These are phyloP conservation scores for Xylaria scruposa DNA, from an alignment of 495 filamentous ascomycete genomes.

Conservation along the genomic window DNA sequence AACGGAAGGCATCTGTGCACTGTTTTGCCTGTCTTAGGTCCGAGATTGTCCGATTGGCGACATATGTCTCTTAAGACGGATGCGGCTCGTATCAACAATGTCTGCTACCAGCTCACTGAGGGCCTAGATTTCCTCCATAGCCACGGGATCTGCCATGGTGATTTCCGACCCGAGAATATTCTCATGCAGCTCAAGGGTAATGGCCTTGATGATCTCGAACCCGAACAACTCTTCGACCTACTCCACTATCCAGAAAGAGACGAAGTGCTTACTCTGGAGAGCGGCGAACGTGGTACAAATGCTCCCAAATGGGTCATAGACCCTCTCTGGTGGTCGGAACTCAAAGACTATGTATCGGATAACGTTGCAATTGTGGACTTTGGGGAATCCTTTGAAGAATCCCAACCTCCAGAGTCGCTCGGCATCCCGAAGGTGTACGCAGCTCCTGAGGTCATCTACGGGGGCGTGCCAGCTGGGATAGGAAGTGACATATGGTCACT, in stretches of 20 bases:
- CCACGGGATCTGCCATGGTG: constrained; percentile 33
- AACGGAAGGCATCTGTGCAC: constrained; percentile 26
- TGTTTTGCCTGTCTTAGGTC: constrained; percentile 32
- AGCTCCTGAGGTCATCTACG: constrained; percentile 33
- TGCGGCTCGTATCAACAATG: constrained; percentile 31
- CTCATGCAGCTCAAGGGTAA: constrained; percentile 29
- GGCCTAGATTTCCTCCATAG: constrained; percentile 32
- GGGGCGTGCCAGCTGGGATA: constrained; percentile 11
- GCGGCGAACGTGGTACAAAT: background rate
- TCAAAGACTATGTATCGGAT: background rate
- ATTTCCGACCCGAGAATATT: constrained; percentile 37
- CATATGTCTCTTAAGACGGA: background rate
- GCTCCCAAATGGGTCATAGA: constrained; percentile 32
- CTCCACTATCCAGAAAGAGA: constrained; percentile 2
- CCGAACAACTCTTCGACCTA: constrained; percentile 22
- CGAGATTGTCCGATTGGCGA: constrained; percentile 1
- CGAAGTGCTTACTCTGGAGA: background rate
- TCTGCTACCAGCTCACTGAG: constrained; percentile 35
- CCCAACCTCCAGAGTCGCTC: background rate
- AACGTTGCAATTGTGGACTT: constrained; percentile 36
- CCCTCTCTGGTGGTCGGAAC: background rate
- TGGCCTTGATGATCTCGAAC: constrained; percentile 31
- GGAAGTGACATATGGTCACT: constrained; percentile 38
- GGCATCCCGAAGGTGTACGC: constrained; percentile 29
- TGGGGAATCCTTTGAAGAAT: constrained; percentile 31